Conservation (phyloP, 345 rosid species). For the Populus ilicifolia region DNA sequence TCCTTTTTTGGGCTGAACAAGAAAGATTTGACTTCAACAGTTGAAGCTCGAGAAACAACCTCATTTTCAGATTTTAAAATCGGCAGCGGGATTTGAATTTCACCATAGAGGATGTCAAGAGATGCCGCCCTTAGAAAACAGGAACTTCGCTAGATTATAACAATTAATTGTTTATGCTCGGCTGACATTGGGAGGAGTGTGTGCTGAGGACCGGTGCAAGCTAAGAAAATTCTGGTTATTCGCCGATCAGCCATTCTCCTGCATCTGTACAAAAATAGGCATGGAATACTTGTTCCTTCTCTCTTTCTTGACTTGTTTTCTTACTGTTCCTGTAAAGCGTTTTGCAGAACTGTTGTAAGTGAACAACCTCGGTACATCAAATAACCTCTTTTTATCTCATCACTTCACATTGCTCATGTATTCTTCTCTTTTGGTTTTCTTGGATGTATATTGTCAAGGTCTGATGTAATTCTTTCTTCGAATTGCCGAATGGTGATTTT, state of each 20-base stretch:
- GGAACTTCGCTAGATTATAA: background rate
- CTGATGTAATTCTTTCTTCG: background rate
- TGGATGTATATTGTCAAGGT: background rate
- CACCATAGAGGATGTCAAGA: background rate
- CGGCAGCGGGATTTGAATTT: conserved; percentile 36
- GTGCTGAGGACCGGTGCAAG: conserved; percentile 14
- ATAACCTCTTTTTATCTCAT: background rate
- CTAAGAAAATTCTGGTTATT: conserved; percentile 7
- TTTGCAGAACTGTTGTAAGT: conserved; percentile 1
- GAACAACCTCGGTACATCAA: background rate
- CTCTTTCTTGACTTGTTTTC: background rate
- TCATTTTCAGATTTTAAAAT: conserved; percentile 38
- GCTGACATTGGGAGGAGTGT: conserved; percentile 18
- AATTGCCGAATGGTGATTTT: too few relatives aligned
- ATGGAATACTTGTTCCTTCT: background rate
- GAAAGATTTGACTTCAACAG: conserved; percentile 57
- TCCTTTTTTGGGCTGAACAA: conserved; percentile 28
- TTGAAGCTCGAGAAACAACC: conserved; percentile 49
- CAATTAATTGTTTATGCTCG: conserved; percentile 3
- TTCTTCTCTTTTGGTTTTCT: background rate
- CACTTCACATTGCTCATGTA: background rate
- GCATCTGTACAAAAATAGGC: conserved; percentile 23
- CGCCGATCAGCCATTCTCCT: conserved; percentile 6
- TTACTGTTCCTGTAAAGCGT: conserved; percentile 3
- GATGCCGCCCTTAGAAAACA: conserved; percentile 4